phyloP scores from a whole-genome alignment of 495 filamentous ascomycete genomes.

The Podospora pseudopauciseta region DNA sequence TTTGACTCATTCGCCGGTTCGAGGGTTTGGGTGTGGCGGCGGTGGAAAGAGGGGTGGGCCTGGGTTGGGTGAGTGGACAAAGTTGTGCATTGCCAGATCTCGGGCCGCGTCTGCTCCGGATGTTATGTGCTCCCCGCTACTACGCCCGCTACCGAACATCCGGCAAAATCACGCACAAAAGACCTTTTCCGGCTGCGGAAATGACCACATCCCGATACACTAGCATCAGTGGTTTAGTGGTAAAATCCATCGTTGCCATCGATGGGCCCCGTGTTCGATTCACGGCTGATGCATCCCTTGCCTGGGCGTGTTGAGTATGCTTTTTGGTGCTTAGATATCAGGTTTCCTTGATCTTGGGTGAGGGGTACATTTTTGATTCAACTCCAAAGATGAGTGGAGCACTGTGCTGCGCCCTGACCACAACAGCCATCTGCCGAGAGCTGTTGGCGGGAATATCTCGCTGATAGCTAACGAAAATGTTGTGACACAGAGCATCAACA shows the following conservation, averaged over 20 bases:
- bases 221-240: constrained; percentile 46
- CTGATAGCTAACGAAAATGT: neutral
- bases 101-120: no score
- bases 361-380: neutral
- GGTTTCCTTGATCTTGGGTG: neutral
- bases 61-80: neutral
- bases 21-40: neutral
- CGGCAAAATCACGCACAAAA: neutral
- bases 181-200: neutral
- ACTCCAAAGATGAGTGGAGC: neutral
- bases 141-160: neutral
- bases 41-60: neutral
- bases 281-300: constrained; percentile 35
- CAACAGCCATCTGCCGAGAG: no score
- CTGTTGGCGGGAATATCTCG: no score
- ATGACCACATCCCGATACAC: neutral
- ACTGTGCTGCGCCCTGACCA: no score
- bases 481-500: neutral
- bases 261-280: constrained; percentile 54
- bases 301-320: neutral
- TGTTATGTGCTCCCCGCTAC: neutral
- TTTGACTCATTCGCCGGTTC: constrained; percentile 3
- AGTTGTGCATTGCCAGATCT: neutral
- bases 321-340: neutral
- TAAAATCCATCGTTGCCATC: constrained; percentile 53